Conservation (phyloP, 225 moss, liverwort and hornwort genomes). For the Lunularia cruciata region DNA sequence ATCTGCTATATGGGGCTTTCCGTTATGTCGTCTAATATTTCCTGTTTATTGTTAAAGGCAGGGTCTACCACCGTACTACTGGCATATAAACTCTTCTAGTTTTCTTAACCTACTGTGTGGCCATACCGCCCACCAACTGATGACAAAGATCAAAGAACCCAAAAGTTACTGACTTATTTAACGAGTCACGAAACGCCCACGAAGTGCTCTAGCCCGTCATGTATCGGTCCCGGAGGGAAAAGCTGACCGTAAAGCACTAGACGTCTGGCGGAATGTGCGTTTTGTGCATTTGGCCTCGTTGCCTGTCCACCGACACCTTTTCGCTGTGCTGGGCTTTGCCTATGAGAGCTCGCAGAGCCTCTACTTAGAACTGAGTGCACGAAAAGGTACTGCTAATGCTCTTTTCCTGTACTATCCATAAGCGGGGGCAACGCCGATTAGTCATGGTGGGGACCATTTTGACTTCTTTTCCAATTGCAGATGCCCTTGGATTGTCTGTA, state of each 20-base stretch:
- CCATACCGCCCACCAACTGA: background rate
- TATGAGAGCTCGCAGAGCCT: background rate
- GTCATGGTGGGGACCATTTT: constrained; percentile 3
- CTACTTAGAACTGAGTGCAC: background rate
- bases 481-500: constrained; percentile 2
- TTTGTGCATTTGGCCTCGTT: constrained; percentile 2
- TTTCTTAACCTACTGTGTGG: constrained; percentile 10
- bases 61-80: no score
- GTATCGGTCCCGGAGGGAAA: background rate
- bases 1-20: no score
- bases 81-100: no score
- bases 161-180: background rate
- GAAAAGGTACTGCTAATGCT: background rate
- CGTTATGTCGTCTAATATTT: no score
- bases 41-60: no score
- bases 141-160: no score
- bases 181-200: constrained; percentile 5
- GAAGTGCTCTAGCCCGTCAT: constrained; percentile 1
- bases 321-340: background rate
- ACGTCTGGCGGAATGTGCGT: background rate
- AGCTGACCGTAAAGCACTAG: background rate
- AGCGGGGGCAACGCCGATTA: constrained; percentile 11
- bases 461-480: constrained; percentile 13
- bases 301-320: constrained; percentile 16
- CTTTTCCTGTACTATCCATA: background rate